Conservation (phyloP, 495 filamentous ascomycete genomes). For the Aspergillus leporis region DNA sequence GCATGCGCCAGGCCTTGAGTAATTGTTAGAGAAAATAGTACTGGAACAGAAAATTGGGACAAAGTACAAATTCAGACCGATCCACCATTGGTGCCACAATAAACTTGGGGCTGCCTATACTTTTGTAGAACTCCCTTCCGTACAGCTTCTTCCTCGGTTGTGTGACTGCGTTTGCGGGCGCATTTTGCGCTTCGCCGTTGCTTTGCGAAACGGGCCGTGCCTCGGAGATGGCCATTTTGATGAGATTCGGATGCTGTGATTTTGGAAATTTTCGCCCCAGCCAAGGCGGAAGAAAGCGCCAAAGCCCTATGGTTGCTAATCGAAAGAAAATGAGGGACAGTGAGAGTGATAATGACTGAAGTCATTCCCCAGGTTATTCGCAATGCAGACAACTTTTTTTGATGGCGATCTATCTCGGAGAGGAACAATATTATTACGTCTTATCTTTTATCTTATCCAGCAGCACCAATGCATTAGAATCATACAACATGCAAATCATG, state of each 20-base stretch:
- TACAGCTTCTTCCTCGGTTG: slow-evolving; percentile 58
- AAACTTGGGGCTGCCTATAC: slow-evolving; percentile 84
- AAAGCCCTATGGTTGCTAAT: slow-evolving; percentile 35
- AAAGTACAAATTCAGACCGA: slow-evolving; percentile 89
- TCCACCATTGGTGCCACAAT: slow-evolving; percentile 98
- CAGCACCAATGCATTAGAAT: neutral
- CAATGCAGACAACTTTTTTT: slow-evolving; percentile 23
- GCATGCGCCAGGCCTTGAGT: slow-evolving; percentile 86
- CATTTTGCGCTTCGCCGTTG: slow-evolving; percentile 22
- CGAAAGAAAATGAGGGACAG: neutral
- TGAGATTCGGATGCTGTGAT: slow-evolving; percentile 6
- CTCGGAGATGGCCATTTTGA: slow-evolving; percentile 34
- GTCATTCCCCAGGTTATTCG: slow-evolving; percentile 1
- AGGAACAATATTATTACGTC: slow-evolving; percentile 28
- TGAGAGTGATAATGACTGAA: slow-evolving; percentile 7
- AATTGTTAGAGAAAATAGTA: slow-evolving; percentile 17
- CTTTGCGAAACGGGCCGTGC: slow-evolving; percentile 16
- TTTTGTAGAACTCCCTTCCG: slow-evolving; percentile 89
- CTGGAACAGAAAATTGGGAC: slow-evolving; percentile 1
- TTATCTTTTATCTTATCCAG: slow-evolving; percentile 42
- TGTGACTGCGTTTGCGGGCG: slow-evolving; percentile 14
- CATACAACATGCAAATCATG: neutral
- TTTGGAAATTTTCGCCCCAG: slow-evolving; percentile 29
- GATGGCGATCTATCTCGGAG: slow-evolving; percentile 25
- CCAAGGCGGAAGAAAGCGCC: slow-evolving; percentile 27